Evolutionary conservation across 208 protist genomes (phyloP), one percentile per base, ranked within the genome.

Genomic region (Histomonas meleagridis): DNA sequence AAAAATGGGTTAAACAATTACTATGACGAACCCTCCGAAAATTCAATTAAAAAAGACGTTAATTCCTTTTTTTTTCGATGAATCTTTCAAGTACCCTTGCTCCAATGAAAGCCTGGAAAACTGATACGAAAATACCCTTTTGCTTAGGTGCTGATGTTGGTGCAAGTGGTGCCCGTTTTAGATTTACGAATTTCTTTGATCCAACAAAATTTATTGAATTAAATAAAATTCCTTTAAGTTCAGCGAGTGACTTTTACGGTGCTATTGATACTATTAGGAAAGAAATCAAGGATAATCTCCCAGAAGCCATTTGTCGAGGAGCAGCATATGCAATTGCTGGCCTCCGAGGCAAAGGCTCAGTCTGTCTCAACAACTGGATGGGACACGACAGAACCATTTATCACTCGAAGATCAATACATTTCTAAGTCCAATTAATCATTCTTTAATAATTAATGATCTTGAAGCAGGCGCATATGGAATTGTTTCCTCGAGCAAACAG

Each of bases 111-210:
- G n/a, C 43, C 23, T 86, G 76, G 76, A n/a, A n/a, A 51, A 5
- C 38, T 18, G 46, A 43, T 46, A 86, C 18, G 14, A 26, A 26
- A 16, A 12, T 86, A 18, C 18, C 18, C 14, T 86, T 51, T 28
- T 86, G 76, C 32, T 16, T 86, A 16, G 76, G 76, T 86, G 76
- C 76, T 55, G 76, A 86, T 86, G 76, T 86, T 35, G 76, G 76
- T n/a, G 76, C 46, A 51, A 38, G 26, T 1, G 76, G 76, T 21
- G 55, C 55, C 32, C 40, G 76, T 38, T 55, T 86, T 86, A 18
- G 76, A 18, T 12, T 86, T 38, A 40, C 76, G 7, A 86, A 86
- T 86, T 14, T 46, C 14, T 18, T 1, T 10, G 38, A 55, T 55
- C 46, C 23, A 55, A 18, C 51, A 4, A 26, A 86, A 55, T 38